Evolutionary conservation across 495 filamentous ascomycete species (phyloP).

Genomic region (Lindgomyces ingoldianus): DNA sequence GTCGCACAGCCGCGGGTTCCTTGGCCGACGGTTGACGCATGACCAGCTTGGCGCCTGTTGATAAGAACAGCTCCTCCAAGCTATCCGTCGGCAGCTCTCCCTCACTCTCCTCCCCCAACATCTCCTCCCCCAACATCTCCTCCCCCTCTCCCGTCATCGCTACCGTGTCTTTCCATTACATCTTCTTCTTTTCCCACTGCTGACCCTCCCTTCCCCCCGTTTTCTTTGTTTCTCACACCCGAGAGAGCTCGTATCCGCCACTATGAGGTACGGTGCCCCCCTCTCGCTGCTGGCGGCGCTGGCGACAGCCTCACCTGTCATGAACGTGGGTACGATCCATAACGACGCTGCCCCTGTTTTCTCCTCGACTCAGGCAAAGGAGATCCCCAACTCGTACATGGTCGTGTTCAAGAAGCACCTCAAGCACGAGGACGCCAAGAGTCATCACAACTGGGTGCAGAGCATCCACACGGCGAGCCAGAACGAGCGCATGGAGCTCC

Average conservation of each 20-base stretch:
- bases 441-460: conserved; percentile 92
- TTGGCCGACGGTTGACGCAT: not conserved
- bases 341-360: conserved; percentile 85
- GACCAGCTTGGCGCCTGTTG: not conserved
- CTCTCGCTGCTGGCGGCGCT: conserved; percentile 66
- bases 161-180: not conserved
- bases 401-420: conserved; percentile 98
- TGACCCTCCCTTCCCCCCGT: not conserved
- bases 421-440: conserved; percentile 59
- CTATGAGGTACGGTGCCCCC: conserved; percentile 73
- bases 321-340: conserved; percentile 75
- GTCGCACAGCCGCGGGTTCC: not conserved
- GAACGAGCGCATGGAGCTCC: conserved; percentile 68
- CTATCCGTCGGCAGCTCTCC: conserved; percentile 13
- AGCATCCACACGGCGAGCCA: conserved; percentile 68
- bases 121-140: conserved; percentile 18
- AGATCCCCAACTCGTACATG: conserved; percentile 91
- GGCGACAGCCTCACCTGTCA: conserved; percentile 72
- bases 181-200: conserved; percentile 2
- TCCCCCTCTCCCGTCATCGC: not conserved
- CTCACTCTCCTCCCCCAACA: conserved; percentile 9
- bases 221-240: conserved; percentile 28
- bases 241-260: conserved; percentile 43
- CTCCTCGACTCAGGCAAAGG: conserved; percentile 71
- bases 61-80: not conserved